phyloP scores from a whole-genome alignment of 768 basidiomycete species.

The Bullera alba region DNA sequence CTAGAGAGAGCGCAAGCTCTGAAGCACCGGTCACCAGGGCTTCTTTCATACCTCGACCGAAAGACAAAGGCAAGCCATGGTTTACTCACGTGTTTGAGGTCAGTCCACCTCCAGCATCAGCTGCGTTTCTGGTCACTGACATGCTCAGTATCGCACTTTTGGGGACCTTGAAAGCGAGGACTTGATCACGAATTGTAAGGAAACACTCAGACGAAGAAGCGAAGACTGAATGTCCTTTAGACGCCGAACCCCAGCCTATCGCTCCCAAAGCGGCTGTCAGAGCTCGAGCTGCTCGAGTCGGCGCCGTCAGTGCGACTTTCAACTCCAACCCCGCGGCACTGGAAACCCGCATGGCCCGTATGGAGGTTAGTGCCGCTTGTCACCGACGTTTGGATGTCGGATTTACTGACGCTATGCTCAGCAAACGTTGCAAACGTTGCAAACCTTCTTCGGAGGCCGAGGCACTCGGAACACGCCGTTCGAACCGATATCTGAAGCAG shows the following conservation, averaged over 20 bases:
- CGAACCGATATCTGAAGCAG: too few relatives aligned
- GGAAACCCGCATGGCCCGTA: background rate
- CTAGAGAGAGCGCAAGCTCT: background rate
- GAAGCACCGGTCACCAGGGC: background rate
- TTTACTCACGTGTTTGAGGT: background rate
- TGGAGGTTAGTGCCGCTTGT: background rate
- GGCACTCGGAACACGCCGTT: too few relatives aligned
- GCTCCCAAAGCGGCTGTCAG: background rate
- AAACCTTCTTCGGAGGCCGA: too few relatives aligned
- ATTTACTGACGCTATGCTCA: too few relatives aligned
- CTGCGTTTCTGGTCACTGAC: background rate
- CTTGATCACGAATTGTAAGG: background rate
- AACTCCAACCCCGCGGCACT: background rate
- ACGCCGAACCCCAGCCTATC: background rate
- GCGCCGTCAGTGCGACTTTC: background rate
- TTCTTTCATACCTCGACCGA: background rate
- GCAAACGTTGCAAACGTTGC: too few relatives aligned
- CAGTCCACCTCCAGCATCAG: background rate
- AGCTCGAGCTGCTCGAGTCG: background rate
- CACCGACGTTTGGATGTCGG: too few relatives aligned
- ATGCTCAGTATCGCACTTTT: background rate
- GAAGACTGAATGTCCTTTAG: background rate
- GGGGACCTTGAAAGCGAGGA: background rate
- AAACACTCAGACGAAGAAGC: background rate
- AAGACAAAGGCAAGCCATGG: background rate